phyloP scores from a whole-genome alignment of 2,329 filamentous ascomycete species.

The Sordariomycetes sp. region DNA sequence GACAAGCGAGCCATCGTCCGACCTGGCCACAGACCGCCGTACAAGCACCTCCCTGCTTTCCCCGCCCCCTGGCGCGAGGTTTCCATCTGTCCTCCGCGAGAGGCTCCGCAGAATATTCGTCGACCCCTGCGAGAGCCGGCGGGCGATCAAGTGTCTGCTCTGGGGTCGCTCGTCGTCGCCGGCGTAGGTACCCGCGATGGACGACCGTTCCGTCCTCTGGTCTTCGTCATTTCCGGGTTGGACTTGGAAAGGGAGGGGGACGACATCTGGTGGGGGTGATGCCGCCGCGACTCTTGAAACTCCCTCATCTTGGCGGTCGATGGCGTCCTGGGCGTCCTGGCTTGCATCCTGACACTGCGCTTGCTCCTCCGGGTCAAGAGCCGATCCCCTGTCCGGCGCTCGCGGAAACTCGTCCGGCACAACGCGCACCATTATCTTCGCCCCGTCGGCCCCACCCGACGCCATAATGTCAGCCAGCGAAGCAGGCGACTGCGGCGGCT shows the following conservation, averaged over 20 bases:
- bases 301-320: background rate
- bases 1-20: constrained; percentile 37
- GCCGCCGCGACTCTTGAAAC: constrained; percentile 14
- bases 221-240: constrained; percentile 7
- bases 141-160: constrained; percentile 25
- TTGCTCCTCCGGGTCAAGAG: constrained; percentile 6
- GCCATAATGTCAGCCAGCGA: constrained; percentile 24
- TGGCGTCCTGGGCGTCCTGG: background rate
- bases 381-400: constrained; percentile 8
- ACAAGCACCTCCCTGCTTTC: constrained; percentile 32
- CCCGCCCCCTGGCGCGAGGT: constrained; percentile 10
- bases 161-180: constrained; percentile 28
- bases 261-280: constrained; percentile 35
- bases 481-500: background rate
- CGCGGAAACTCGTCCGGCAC: constrained; percentile 31
- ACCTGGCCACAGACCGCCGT: constrained; percentile 10
- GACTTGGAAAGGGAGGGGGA: constrained; percentile 56
- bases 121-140: constrained; percentile 35
- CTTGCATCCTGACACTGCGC: background rate
- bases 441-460: constrained; percentile 23
- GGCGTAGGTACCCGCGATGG: constrained; percentile 58
- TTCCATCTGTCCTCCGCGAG: constrained; percentile 18
- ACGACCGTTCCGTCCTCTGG: constrained; percentile 35
- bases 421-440: constrained; percentile 38
- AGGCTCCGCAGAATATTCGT: constrained; percentile 27